Evolutionary conservation across 1,284 basidiomycete species (phyloP).

Genomic region (Cryptococcus sp.): DNA sequence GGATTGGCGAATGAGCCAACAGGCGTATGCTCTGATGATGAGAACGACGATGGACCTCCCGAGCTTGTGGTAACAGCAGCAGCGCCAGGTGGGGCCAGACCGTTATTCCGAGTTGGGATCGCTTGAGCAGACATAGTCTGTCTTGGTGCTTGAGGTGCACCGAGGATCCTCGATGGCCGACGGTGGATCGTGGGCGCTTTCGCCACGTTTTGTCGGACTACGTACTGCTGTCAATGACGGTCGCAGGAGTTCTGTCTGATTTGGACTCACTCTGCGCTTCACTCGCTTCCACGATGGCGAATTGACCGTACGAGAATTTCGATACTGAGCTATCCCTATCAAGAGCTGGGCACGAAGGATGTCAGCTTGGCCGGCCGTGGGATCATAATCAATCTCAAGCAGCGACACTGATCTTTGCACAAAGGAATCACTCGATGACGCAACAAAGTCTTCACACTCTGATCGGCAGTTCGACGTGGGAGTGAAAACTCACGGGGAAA

Average conservation of each 20-base stretch:
- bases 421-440: no score
- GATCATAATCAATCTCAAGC: no score
- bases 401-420: no score
- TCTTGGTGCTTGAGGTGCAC: slow-evolving; percentile 17
- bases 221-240: no score
- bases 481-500: slow-evolving; percentile 73
- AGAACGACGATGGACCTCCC: slow-evolving; percentile 21
- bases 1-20: slow-evolving; percentile 9
- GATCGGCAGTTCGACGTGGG: not conserved
- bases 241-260: not conserved
- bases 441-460: not conserved
- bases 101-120: slow-evolving; percentile 5
- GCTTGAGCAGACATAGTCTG: slow-evolving; percentile 9
- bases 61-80: slow-evolving; percentile 1
- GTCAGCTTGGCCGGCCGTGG: not conserved
- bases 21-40: slow-evolving; percentile 18
- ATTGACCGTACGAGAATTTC: slow-evolving; percentile 89
- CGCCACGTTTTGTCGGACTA: slow-evolving; percentile 80
- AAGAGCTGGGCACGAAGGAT: slow-evolving; percentile 64
- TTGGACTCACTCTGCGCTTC: slow-evolving; percentile 69
- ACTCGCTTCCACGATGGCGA: slow-evolving; percentile 75
- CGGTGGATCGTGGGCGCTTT: slow-evolving; percentile 58
- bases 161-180: slow-evolving; percentile 45
- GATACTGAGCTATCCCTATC: slow-evolving; percentile 81
- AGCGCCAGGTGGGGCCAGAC: slow-evolving; percentile 5